These are phyloP conservation scores for Pseudoturritis turrita DNA, from an alignment of 345 rosid species.

Conservation along the genomic window DNA sequence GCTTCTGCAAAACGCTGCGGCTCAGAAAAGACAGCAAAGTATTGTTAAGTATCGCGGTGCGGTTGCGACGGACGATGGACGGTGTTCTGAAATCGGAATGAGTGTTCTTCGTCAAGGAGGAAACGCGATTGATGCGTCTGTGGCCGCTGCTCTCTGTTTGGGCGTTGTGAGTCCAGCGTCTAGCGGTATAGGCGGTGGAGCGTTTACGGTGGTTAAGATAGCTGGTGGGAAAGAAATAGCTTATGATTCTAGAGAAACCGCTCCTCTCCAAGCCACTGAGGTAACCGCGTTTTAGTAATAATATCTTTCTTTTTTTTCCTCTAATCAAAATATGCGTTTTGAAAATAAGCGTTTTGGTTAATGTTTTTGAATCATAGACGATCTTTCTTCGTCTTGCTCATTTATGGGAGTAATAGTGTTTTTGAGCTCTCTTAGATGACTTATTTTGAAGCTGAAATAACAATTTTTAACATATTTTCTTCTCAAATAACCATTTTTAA, in stretches of 20 bases:
- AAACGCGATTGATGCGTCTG: slow-evolving; percentile 55
- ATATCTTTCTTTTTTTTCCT: neutral
- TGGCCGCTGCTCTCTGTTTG: slow-evolving; percentile 49
- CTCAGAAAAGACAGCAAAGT: slow-evolving; percentile 18
- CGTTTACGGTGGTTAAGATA: slow-evolving; percentile 40
- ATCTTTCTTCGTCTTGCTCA: neutral
- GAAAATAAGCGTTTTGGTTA: neutral
- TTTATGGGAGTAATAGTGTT: neutral
- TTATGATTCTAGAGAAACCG: slow-evolving; percentile 60
- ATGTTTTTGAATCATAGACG: neutral
- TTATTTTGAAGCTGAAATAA: too few relatives aligned
- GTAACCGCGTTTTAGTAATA: slow-evolving; percentile 19
- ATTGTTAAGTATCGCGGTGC: slow-evolving; percentile 36
- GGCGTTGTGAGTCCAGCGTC: slow-evolving; percentile 66
- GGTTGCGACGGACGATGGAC: slow-evolving; percentile 51
- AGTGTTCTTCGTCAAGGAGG: slow-evolving; percentile 42
- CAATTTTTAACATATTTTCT: too few relatives aligned
- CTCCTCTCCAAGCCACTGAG: slow-evolving; percentile 53
- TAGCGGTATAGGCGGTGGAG: slow-evolving; percentile 65
- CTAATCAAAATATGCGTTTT: neutral
- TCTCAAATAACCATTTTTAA: too few relatives aligned
- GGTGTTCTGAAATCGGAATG: slow-evolving; percentile 46
- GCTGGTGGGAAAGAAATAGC: slow-evolving; percentile 35
- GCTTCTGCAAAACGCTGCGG: neutral
- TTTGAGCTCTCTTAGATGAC: neutral